Evolutionary conservation across 2,329 filamentous ascomycete genomes (phyloP), one percentile per base, ranked within the genome.

Genomic region (Hymenoscyphus infarciens): DNA sequence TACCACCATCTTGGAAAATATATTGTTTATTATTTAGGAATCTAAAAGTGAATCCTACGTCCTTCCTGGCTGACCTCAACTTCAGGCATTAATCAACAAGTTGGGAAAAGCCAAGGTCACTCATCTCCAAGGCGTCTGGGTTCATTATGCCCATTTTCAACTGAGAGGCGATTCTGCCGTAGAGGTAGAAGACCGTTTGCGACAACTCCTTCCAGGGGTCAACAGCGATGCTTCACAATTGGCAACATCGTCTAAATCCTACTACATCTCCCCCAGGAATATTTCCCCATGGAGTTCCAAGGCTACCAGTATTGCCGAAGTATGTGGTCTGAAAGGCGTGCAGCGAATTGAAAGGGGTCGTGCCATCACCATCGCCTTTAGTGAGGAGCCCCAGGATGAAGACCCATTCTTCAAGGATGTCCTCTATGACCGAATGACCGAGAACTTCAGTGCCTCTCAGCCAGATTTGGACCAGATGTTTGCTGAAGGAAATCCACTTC

Each of bases 231-330:
- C 64, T 22, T 52, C 39, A 45, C 62, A 61, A 6, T 29, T 63
- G 45, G 64, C 63, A 55, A 60, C 42, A n/a, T 19, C 57, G 8
- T 67, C 62, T 15, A 60, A 66, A 53, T 59, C 68, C n/a, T 71
- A 68, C 74, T 91, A 92, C 74, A 83, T 97, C 63, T 87, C 84
- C 56, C 94, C 94, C 22, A 86, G 94, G 68, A 90, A 90, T 71
- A 93, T 96, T 69, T 97, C 93, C 49, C 95, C 95, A 74, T 99
- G 95, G 95, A 97, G 92, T 77, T 97, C 93, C 62, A 93, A 97
- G 77, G 94, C 93, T 31, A 97, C 94, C 56, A 94, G 87, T 74
- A 97, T 98, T 75, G 90, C 94, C 60, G 87, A 95, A 68, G 94
- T 97, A 35, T 98, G 94, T 74, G 93, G 91, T 29, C 80, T 98